Base-by-base conservation (phyloP, 192 early-diverging fungal species). In the Coemansia sp. region DNA sequence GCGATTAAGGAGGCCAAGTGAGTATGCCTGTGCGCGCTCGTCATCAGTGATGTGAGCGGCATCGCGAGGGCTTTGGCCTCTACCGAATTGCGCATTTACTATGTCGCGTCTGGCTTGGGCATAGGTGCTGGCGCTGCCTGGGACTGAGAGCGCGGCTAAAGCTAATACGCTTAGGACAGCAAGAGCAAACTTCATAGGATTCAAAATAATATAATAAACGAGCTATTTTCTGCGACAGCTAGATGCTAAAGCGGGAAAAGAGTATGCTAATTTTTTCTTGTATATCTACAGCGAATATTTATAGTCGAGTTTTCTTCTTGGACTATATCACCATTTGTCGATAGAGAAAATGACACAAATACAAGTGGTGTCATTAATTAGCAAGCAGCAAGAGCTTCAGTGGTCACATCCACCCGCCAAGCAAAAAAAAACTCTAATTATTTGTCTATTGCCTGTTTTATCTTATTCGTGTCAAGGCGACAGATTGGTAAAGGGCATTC, bases 11-110 rank as follows among this genome's bases (percentile, higher is more conserved):
- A 74, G 71, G 5, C 67, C 32, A 34, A 71, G 23, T 0, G 65
- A 74, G 29, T 67, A 73, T 11, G 23, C n/a, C 15, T 61, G 59
- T 19, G 72, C 72, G 14, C 46, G 59, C 37, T 67, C 65, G 23
- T 60, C 19, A 29, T 63, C 32, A 8, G 48, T 63, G 27, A 36
- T 34, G 38, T 39, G 21, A 14, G 32, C 15, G 21, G 19, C n/a
- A 17, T 15, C 27, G 59, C 34, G 59, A 61, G 59, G 9, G 17
- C 5, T 23, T 23, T 61, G 36, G n/a, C 34, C 36, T 25, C 14
- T 21, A 19, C 17, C 9, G 8, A 4, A 14, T 36, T 61, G 34
- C 2, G 5, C 37, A 21, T 31, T 38, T 11, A 38, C 34, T 25
- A 61, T 39, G n/a, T 39, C 36, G 10, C 34, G 32, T 7, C 2